A percentile compares a stretch with the other conserved stretches of the same genome.
phyloP scores from a whole-genome alignment of 129 eudicot genomes.

The Cynara cardunculus region DNA sequence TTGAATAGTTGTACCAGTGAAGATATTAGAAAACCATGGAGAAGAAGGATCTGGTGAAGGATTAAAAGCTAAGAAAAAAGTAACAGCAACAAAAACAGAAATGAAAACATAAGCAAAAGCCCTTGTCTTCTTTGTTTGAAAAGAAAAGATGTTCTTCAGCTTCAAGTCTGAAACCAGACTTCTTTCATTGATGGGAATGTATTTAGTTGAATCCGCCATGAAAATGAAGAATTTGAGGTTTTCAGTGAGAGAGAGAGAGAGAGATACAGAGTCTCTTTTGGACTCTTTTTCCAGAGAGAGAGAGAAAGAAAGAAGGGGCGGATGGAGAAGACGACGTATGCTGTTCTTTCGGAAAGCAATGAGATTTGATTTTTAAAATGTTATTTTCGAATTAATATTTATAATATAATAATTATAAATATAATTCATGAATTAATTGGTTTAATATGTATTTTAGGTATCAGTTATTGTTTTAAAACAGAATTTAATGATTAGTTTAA shows the following conservation, averaged over 20 bases:
- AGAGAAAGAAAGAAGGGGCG: neutral
- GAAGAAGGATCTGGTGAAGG: slow-evolving; percentile 68
- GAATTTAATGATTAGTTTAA: neutral
- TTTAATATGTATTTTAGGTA: neutral
- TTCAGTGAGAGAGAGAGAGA: neutral
- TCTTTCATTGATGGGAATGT: slow-evolving; percentile 54
- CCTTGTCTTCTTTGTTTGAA: slow-evolving; percentile 46
- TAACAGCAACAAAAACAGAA: slow-evolving; percentile 58
- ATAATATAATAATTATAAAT: too few species aligned
- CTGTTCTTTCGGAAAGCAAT: neutral
- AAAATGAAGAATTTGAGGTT: neutral
- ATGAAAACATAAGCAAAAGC: slow-evolving; percentile 50
- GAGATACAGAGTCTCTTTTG: slow-evolving; percentile 3
- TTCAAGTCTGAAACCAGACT: slow-evolving; percentile 51
- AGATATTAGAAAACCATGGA: slow-evolving; percentile 64
- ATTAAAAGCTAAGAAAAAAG: slow-evolving; percentile 66
- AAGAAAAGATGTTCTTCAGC: slow-evolving; percentile 43
- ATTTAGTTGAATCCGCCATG: slow-evolving; percentile 75
- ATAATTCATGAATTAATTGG: neutral
- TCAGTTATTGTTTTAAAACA: neutral
- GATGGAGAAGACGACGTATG: slow-evolving; percentile 7
- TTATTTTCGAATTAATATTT: neutral
- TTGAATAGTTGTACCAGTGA: slow-evolving; percentile 9
- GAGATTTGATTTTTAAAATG: neutral
- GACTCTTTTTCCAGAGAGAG: slow-evolving; percentile 12